A percentile compares a stretch with the other conserved stretches of the same genome.
Evolutionary conservation across 148 eudicot species (phyloP).

Genomic region (Cornus kousa): DNA sequence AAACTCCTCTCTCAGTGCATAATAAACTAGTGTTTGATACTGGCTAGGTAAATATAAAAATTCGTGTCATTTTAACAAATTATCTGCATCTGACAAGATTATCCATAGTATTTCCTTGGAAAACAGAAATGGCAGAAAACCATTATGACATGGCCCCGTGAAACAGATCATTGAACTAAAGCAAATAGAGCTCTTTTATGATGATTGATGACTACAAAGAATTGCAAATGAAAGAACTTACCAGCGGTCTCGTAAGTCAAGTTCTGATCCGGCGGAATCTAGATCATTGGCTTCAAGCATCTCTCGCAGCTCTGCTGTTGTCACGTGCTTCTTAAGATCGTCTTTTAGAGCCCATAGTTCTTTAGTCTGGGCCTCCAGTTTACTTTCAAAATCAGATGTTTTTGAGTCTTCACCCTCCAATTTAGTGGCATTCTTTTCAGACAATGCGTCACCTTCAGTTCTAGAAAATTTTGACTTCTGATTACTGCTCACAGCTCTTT

Average conservation of each 20-base stretch:
- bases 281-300: conserved; percentile 90
- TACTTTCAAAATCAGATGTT: conserved; percentile 45
- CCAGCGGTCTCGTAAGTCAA: conserved; percentile 90
- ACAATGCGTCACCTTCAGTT: conserved; percentile 36
- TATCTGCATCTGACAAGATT: too few species aligned
- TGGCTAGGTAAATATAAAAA: too few species aligned
- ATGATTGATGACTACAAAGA: neutral
- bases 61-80: too few species aligned
- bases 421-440: conserved; percentile 24
- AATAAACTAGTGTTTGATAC: too few species aligned
- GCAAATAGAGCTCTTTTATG: neutral
- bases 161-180: too few species aligned
- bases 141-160: too few species aligned
- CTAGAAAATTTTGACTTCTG: conserved; percentile 51
- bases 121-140: too few species aligned
- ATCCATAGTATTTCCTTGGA: too few species aligned
- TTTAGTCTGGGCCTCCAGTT: conserved; percentile 75
- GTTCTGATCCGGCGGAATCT: conserved; percentile 79
- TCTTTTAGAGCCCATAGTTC: conserved; percentile 88
- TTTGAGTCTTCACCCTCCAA: conserved; percentile 16
- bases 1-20: too few species aligned
- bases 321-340: conserved; percentile 72
- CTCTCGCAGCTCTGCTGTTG: conserved; percentile 63
- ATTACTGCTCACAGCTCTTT: conserved; percentile 43
- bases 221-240: conserved; percentile 24